Evolutionary conservation across 192 early-diverging fungal genomes (phyloP).

Genomic region (Podila minutissima): DNA sequence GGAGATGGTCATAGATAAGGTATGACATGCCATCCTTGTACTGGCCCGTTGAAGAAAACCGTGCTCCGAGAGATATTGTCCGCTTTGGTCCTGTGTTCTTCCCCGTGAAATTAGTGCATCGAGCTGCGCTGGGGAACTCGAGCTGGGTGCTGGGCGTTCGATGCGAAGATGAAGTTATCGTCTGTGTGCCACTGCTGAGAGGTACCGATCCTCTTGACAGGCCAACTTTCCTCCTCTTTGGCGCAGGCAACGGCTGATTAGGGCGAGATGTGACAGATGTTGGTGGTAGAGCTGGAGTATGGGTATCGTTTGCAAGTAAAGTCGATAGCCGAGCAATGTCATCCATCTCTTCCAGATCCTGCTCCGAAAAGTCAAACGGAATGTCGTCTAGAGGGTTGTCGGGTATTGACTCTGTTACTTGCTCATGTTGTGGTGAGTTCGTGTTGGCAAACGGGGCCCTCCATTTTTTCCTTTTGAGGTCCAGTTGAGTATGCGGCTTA

Average conservation of each 20-base stretch:
- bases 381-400: background rate
- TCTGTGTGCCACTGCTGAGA: background rate
- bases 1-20: constrained; percentile 57
- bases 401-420: background rate
- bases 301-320: background rate
- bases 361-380: constrained; percentile 5
- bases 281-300: background rate
- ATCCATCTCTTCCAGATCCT: background rate
- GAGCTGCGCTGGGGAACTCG: constrained; percentile 48
- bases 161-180: constrained; percentile 1
- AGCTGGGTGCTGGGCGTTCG: constrained; percentile 34
- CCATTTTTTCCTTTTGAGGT: constrained; percentile 35
- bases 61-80: constrained; percentile 36
- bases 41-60: constrained; percentile 41
- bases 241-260: background rate
- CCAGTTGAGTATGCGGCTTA: background rate
- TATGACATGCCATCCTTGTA: constrained; percentile 54
- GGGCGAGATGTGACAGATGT: background rate
- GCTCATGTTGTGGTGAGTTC: too few species aligned
- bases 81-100: constrained; percentile 48
- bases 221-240: constrained; percentile 34
- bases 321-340: background rate
- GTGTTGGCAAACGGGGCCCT: constrained; percentile 12
- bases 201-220: constrained; percentile 17
- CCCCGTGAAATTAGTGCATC: constrained; percentile 41